Evolutionary conservation across 2,329 filamentous ascomycete genomes (phyloP).

Genomic region (Venturia nashicola): DNA sequence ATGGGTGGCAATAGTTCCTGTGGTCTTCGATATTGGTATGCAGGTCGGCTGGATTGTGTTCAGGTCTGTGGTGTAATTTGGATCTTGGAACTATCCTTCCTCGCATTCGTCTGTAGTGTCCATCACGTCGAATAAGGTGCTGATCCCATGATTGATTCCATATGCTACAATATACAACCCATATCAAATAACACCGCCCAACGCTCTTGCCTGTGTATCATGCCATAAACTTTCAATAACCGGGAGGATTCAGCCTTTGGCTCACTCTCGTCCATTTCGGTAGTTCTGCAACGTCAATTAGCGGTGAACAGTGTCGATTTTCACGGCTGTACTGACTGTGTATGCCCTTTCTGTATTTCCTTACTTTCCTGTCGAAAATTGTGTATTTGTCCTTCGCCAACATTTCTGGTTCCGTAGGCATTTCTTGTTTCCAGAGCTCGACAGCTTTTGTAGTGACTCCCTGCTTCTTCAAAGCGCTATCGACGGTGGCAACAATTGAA

Average conservation of each 20-base stretch:
- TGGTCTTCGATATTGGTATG: background rate
- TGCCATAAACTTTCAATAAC: constrained; percentile 4
- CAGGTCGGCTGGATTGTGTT: background rate
- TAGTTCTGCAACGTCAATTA: constrained; percentile 19
- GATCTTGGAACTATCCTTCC: background rate
- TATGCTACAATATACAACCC: background rate
- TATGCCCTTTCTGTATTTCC: constrained; percentile 91
- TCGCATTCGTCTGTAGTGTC: background rate
- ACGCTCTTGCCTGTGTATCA: background rate
- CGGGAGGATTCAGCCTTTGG: constrained; percentile 17
- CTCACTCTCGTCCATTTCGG: constrained; percentile 21
- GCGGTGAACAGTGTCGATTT: background rate
- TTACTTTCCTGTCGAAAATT: constrained; percentile 92
- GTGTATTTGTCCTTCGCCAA: constrained; percentile 94
- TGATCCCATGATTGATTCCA: background rate
- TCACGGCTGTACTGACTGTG: constrained; percentile 62
- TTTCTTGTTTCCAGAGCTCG: constrained; percentile 85
- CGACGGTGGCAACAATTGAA: constrained; percentile 56
- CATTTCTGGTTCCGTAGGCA: constrained; percentile 96
- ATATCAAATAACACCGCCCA: background rate
- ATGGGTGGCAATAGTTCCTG: background rate
- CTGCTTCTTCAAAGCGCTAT: constrained; percentile 61
- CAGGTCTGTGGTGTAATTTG: background rate
- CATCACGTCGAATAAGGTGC: background rate
- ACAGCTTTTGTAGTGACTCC: constrained; percentile 43